phyloP scores from a whole-genome alignment of 1,284 basidiomycete genomes.

The Trichosporon faecale region DNA sequence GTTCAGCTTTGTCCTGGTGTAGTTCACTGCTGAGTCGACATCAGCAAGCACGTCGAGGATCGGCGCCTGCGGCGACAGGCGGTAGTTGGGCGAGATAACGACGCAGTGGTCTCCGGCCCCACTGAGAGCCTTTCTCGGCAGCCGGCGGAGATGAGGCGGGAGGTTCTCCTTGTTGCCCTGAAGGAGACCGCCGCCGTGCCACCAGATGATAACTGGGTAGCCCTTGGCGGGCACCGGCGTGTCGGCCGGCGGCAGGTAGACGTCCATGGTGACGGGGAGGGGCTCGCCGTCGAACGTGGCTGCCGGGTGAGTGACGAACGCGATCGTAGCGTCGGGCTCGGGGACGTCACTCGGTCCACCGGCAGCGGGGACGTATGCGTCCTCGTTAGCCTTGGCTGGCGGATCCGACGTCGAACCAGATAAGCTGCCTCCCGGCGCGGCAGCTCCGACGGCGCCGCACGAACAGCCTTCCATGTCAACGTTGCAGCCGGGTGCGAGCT shows the following conservation, averaged over 20 bases:
- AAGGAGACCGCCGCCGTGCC: conserved; percentile 48
- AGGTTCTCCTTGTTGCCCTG: conserved; percentile 52
- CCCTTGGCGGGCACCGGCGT: conserved; percentile 19
- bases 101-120: conserved; percentile 29
- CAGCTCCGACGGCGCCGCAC: conserved; percentile 8
- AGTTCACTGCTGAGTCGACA: conserved; percentile 35
- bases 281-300: conserved; percentile 48
- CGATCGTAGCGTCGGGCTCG: conserved; percentile 34
- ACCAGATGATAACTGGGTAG: conserved; percentile 47
- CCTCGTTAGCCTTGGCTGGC: not conserved
- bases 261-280: conserved; percentile 42
- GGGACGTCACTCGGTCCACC: conserved; percentile 29
- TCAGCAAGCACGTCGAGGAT: conserved; percentile 48
- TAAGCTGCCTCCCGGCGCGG: not conserved
- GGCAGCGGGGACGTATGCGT: conserved; percentile 15
- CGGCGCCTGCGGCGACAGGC: conserved; percentile 43
- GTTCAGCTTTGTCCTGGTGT: conserved; percentile 38
- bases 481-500: conserved; percentile 24
- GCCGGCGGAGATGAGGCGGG: conserved; percentile 45
- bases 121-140: conserved; percentile 30
- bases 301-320: conserved; percentile 40
- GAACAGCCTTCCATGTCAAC: conserved; percentile 37
- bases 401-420: not conserved
- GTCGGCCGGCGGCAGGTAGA: conserved; percentile 39
- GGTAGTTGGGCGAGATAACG: conserved; percentile 47